Evolutionary conservation across 2,329 filamentous ascomycete species (phyloP), one percentile per base, ranked within the genome.

Genomic region (Ceratocystis destructans): DNA sequence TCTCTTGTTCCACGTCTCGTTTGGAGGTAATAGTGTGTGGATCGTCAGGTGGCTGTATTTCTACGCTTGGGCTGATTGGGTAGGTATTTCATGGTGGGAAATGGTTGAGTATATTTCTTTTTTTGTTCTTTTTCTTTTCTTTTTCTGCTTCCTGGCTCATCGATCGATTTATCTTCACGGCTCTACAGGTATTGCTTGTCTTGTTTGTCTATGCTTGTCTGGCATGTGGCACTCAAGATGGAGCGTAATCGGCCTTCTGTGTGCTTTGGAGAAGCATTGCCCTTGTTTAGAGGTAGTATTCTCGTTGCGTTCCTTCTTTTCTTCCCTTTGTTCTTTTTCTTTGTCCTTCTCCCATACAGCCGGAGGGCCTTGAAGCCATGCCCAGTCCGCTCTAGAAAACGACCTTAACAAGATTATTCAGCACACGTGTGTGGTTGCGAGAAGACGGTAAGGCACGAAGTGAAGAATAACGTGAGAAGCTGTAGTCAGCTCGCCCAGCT

Each of bases 71-170:
- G 46, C 41, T 61, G 10, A 22, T 59, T 44, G 46, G 64, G 45
- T 31, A 66, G 44, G 55, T 62, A n/a, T 45, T 62, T 62, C 46
- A 44, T 57, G 41, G 41, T 33, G 64, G 45, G 33, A 73, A 73
- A 71, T 73, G 53, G 53, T 59, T 37, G 53, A 59, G 53, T 59
- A 59, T 59, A 59, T 59, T 59, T 33, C 10, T 71, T 71, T 68
- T 25, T 25, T 25, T 22, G 22, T 22, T 22, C 22, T 25, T 25
- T 25, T 2, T 25, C 22, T 25, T 25, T 66, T 25, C 22, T 75
- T 72, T 73, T 68, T 70, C 68, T 72, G 71, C 72, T 72, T 69
- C 71, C 73, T 73, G 71, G 72, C 73, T 73, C 70, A 10, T 28
- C 37, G 33, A 10, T 28, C 37, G 33, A 20, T 62, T 61, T 15